Evolutionary conservation across 306 rosid genomes (phyloP), one percentile per base, ranked within the genome.

Genomic region (Crataegus laevigata): DNA sequence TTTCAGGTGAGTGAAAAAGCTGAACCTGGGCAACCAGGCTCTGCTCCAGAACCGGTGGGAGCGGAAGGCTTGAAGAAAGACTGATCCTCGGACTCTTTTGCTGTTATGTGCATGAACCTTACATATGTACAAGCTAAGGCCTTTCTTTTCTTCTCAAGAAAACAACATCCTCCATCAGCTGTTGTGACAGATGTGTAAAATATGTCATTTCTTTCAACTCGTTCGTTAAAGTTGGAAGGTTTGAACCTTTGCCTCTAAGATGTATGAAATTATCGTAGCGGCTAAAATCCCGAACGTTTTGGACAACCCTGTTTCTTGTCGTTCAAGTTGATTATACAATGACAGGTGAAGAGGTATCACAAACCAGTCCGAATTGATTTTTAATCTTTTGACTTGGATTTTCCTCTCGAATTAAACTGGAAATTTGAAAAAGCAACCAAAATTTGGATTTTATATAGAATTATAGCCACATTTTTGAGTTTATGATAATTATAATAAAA

Each of bases 1-100:
- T 81, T 62, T 65, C 89, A 90, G 94, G 89, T 66, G 54, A 87
- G 71, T 63, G 89, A 81, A 70, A 77, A 79, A 47, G 73, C 67
- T 78, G 89, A 79, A 76, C 78, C 84, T 42, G 67, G 61, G 71
- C 78, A 72, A 50, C 65, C 69, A 45, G 85, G 78, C 63, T 66
- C 84, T 68, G 52, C 57, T 55, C 69, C 81, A 7, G 84, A 84
- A 77, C 25, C 82, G 2, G 86, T 32, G 45, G 83, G 72, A 69
- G 82, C 66, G 15, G 82, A 25, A 22, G 82, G 82, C 69, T 71
- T 77, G 70, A 92, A 92, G 87, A 78, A 77, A 70, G 97, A 92
- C 62, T 92, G 84, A 87, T 62, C 43, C 50, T 63, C 57, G 68
- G 68, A 67, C 55, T 57, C 47, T 28, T 51, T 29, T 29, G 29